Evolutionary conservation across 2,329 filamentous ascomycete species (phyloP), one percentile per base, ranked within the genome.

Genomic region (Diaporthe batatas): DNA sequence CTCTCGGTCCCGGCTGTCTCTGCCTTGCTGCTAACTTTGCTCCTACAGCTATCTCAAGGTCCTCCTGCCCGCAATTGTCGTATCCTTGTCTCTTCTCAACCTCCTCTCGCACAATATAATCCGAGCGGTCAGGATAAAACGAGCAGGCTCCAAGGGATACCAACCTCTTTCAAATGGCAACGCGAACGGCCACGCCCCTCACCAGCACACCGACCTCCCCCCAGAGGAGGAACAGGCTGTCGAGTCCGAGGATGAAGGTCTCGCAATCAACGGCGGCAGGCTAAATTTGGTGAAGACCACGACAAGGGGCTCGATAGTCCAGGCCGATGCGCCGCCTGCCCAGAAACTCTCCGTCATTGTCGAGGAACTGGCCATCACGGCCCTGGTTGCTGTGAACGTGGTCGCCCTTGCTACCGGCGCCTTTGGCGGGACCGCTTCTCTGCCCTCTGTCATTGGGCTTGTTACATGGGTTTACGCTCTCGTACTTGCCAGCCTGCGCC

Each of bases 401-500:
- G 83, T 90, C 12, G 89, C 91, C 11, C 85, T 96, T 70, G 82
- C 90, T 0, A 89, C 90, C 1, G 84, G 88, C 47, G 85, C 87
- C 54, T 93, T 90, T 84, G 89, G 88, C 29, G 83, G 83, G 23
- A 86, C 88, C 74, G 90, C 90, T 68, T 87, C 83, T 23, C 79
- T 90, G 71, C 90, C 91, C 32, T 90, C 91, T 12, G 85, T 93
- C 65, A 89, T 91, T 3, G 92, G 91, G 65, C 85, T 98, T 44
- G 82, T 90, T 14, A 90, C 90, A 39, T 98, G 96, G 96, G 82
- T 90, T 68, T 99, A 98, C 80, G 90, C 95, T 51, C 86, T 96
- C 36, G 83, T 91, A 21, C 88, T 99, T 73, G 91, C 91, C 18
- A 89, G 91, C 25, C 83, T 95, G 55, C 91, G 96, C 44, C 85